A percentile compares a stretch with the other conserved stretches of the same genome.
phyloP scores from a whole-genome alignment of 768 basidiomycete genomes.

The Kwoniella heveanensis region DNA sequence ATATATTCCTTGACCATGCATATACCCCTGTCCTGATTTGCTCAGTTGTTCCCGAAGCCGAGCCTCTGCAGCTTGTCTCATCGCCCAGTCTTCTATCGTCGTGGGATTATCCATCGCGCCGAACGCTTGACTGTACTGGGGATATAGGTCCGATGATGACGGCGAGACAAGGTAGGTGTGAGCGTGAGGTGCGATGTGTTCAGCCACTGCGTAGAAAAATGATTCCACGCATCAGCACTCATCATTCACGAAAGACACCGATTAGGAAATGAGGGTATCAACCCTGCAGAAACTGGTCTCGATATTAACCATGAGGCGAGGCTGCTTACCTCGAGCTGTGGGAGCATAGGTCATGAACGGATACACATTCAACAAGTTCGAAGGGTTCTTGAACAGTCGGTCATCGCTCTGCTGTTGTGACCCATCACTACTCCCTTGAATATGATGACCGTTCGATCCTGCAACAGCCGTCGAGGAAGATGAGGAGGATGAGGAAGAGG shows the following conservation, averaged over 20 bases:
- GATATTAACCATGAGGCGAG: too few relatives aligned
- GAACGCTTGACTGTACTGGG: constrained; percentile 37
- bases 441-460: neutral
- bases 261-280: too few relatives aligned
- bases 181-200: constrained; percentile 43
- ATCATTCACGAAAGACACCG: too few relatives aligned
- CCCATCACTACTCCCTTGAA: neutral
- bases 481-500: neutral
- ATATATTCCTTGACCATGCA: neutral
- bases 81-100: constrained; percentile 35
- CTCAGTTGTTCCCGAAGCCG: constrained; percentile 27
- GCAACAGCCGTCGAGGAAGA: neutral
- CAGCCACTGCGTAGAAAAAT: constrained; percentile 30
- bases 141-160: constrained; percentile 36
- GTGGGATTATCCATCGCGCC: constrained; percentile 37
- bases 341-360: constrained; percentile 51
- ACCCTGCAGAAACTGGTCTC: too few relatives aligned
- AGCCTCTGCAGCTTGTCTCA: constrained; percentile 31
- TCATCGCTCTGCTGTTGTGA: constrained; percentile 8
- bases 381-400: constrained; percentile 23
- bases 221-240: neutral
- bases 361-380: constrained; percentile 39
- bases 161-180: constrained; percentile 33
- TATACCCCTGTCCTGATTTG: neutral
- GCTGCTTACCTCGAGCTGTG: constrained; percentile 45